Conservation (phyloP, 345 rosid genomes). For the Brassica napus region Da-Ae NC_063445.1:11070001-11070500, state of each 20-base stretch:
- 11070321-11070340: conserved; percentile 7
- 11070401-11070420: neutral
- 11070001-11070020: no score
- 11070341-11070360: neutral
- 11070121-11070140: neutral
- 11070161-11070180: neutral
- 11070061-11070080: no score
- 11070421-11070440: neutral
- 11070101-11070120: neutral
- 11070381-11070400: neutral
- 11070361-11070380: conserved; percentile 5
- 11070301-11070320: neutral
- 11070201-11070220: neutral
- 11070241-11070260: neutral
- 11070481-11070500: no score
- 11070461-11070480: no score
- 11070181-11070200: neutral
- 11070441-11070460: no score
- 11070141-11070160: neutral
- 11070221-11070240: neutral
- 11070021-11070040: no score
- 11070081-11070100: no score
- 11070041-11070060: no score
- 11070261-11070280: conserved; percentile 3
- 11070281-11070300: conserved; percentile 7